phyloP scores from a whole-genome alignment of 2,329 filamentous ascomycete species.

The Colletotrichum sojae region DNA sequence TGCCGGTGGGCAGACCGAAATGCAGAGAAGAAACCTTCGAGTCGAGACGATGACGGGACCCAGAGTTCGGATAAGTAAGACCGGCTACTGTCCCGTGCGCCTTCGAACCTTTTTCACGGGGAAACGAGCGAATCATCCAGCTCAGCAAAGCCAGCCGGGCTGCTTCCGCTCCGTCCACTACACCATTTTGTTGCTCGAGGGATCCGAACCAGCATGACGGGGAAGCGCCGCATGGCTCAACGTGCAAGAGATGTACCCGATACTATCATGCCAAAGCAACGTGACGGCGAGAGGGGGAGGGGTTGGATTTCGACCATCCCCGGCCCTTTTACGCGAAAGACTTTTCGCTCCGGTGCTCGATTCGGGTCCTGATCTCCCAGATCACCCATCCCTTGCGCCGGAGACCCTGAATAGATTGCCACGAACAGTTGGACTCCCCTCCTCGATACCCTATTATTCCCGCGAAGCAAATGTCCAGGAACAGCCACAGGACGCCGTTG shows the following conservation, averaged over 20 bases:
- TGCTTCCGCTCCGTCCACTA: constrained; percentile 15
- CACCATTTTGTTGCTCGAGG: neutral
- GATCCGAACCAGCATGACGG: neutral
- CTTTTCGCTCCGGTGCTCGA: constrained; percentile 25
- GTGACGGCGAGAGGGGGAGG: neutral
- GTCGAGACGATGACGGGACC: constrained; percentile 12
- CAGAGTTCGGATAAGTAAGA: constrained; percentile 37
- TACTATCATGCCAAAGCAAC: neutral
- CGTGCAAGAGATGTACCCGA: no score
- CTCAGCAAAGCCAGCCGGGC: constrained; percentile 16
- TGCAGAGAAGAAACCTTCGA: constrained; percentile 24
- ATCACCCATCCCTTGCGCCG: constrained; percentile 25
- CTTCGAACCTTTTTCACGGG: constrained; percentile 16
- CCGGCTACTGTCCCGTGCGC: constrained; percentile 32
- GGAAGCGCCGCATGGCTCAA: neutral
- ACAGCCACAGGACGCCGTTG: constrained; percentile 2
- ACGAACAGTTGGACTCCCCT: neutral
- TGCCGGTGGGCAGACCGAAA: constrained; percentile 17
- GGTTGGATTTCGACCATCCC: neutral
- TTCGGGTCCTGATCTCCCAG: constrained; percentile 32
- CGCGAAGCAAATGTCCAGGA: constrained; percentile 7
- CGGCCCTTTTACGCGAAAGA: neutral
- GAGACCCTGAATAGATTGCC: constrained; percentile 31
- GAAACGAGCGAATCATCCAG: constrained; percentile 18
- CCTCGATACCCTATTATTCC: constrained; percentile 9